A percentile compares a stretch with the other conserved stretches of the same genome.
These are phyloP conservation scores for Capsella bursapastoris DNA, from an alignment of 345 rosid genomes.

Conservation along the genomic window DNA sequence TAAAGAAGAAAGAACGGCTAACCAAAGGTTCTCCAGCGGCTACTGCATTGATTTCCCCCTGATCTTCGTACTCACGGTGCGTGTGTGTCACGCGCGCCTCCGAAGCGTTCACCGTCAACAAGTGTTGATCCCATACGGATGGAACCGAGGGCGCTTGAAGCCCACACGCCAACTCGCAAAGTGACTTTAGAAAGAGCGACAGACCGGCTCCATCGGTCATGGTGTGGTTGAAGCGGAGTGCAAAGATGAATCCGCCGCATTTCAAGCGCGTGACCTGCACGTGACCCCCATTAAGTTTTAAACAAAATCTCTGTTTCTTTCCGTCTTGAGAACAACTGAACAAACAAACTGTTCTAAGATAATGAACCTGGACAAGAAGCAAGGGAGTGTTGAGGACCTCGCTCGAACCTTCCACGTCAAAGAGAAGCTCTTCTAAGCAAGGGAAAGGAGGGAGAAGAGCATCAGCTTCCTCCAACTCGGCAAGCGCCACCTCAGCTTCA, in stretches of 20 bases:
- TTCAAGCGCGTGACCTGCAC: constrained; percentile 53
- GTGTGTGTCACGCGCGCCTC: constrained; percentile 45
- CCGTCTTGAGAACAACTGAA: background rate
- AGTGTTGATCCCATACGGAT: constrained; percentile 57
- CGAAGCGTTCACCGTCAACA: constrained; percentile 45
- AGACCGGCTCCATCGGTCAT: constrained; percentile 57
- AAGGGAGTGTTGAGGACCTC: constrained; percentile 51
- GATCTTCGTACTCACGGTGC: constrained; percentile 58
- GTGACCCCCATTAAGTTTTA: background rate
- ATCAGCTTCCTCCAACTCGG: constrained; percentile 49
- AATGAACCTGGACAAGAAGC: constrained; percentile 55
- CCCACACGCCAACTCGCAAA: constrained; percentile 56
- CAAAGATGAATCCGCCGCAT: constrained; percentile 56
- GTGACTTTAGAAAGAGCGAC: constrained; percentile 48
- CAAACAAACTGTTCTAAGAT: background rate
- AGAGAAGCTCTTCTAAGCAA: constrained; percentile 58
- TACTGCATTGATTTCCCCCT: constrained; percentile 37
- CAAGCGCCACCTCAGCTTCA: constrained; percentile 53
- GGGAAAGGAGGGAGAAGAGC: constrained; percentile 61
- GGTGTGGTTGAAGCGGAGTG: constrained; percentile 56
- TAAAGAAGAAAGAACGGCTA: constrained; percentile 62
- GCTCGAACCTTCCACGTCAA: constrained; percentile 55
- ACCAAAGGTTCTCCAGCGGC: constrained; percentile 37
- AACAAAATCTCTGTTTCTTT: background rate
- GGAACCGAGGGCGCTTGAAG: constrained; percentile 43